phyloP scores from a whole-genome alignment of 1,139 yeast genomes.

The Arxiozyma bovina region DNA sequence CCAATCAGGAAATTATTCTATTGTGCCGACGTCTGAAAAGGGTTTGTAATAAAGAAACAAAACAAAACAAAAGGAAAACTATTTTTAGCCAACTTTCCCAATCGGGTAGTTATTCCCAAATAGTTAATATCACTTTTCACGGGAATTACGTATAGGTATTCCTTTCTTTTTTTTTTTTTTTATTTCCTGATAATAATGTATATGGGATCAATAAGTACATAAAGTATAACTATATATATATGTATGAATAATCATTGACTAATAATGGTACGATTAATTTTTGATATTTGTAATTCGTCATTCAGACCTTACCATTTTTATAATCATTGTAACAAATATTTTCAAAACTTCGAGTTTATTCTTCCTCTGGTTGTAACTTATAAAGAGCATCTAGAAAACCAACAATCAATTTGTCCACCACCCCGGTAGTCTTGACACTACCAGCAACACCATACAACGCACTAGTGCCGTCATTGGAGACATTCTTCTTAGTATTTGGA shows the following conservation, averaged over 20 bases:
- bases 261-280: too few species aligned
- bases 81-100: not conserved
- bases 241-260: not conserved
- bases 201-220: too few species aligned
- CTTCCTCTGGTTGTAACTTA: constrained; percentile 18
- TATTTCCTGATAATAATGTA: too few species aligned
- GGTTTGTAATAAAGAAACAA: not conserved
- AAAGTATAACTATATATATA: not conserved
- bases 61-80: not conserved
- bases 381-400: constrained; percentile 73
- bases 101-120: not conserved
- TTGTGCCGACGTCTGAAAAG: not conserved
- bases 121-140: not conserved
- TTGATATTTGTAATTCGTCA: too few species aligned
- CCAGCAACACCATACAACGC: constrained; percentile 95
- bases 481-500: constrained; percentile 15
- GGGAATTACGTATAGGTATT: not conserved
- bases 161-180: not conserved
- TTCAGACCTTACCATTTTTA: not conserved
- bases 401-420: constrained; percentile 71
- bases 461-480: constrained; percentile 52
- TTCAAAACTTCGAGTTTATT: not conserved
- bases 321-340: not conserved
- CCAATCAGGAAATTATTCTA: not conserved
- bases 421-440: constrained; percentile 69